Evolutionary conservation across 2,329 filamentous ascomycete genomes (phyloP).

Genomic region (Fusarium subglutinans): DNA sequence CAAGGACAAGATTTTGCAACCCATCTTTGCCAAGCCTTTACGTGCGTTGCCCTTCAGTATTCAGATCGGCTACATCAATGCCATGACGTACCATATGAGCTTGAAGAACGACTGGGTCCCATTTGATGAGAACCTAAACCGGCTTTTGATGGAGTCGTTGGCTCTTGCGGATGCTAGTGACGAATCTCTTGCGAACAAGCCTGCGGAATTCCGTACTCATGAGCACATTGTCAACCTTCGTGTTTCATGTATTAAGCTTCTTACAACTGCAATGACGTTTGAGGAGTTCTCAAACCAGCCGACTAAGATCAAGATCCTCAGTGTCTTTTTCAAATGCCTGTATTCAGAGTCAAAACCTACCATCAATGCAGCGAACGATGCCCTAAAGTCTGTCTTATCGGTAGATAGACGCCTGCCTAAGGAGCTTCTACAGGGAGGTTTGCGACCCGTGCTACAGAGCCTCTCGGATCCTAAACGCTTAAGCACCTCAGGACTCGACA

Average conservation of each 20-base stretch:
- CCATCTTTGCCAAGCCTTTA: constrained; percentile 95
- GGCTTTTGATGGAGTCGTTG: constrained; percentile 91
- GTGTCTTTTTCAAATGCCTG: constrained; percentile 96
- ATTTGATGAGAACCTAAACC: constrained; percentile 91
- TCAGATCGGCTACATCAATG: constrained; percentile 98
- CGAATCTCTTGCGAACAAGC: constrained; percentile 90
- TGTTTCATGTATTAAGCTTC: constrained; percentile 90
- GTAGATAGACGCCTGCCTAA: constrained; percentile 94
- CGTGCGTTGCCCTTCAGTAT: constrained; percentile 91
- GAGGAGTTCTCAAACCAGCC: constrained; percentile 85
- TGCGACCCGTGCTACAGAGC: constrained; percentile 95
- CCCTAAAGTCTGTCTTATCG: constrained; percentile 85
- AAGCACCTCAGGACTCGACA: constrained; percentile 88
- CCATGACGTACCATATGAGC: constrained; percentile 92
- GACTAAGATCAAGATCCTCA: constrained; percentile 78
- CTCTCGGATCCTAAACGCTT: constrained; percentile 92
- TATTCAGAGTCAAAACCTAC: constrained; percentile 94
- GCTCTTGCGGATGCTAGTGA: constrained; percentile 95
- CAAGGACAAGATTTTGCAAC: constrained; percentile 86
- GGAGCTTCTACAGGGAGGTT: constrained; percentile 90
- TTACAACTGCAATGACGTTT: constrained; percentile 93
- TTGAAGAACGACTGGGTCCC: constrained; percentile 88
- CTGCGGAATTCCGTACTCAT: constrained; percentile 92
- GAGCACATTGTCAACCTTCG: constrained; percentile 91
- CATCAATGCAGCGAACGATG: constrained; percentile 91